Conservation (phyloP, 202 grass and related monocot species). For the Brachypodium distachyon region DNA sequence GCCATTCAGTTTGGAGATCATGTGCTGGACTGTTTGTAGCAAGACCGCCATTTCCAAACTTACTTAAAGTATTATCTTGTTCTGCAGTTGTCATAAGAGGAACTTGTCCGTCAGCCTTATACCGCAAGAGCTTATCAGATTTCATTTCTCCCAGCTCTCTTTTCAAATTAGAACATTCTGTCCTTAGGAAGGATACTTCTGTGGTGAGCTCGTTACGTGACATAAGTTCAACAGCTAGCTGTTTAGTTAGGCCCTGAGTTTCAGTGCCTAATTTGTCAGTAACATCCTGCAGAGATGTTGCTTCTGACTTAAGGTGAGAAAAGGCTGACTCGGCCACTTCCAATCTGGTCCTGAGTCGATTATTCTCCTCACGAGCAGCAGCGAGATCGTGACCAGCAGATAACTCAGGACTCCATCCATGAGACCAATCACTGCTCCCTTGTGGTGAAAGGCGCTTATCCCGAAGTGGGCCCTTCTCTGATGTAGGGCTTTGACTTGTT, state of each 20-base stretch:
- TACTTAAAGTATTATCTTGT: slow-evolving; percentile 12
- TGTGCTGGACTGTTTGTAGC: slow-evolving; percentile 17
- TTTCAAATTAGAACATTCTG: slow-evolving; percentile 77
- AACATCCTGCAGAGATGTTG: slow-evolving; percentile 66
- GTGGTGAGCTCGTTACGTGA: slow-evolving; percentile 65
- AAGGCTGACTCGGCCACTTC: slow-evolving; percentile 85
- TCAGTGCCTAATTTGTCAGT: slow-evolving; percentile 69
- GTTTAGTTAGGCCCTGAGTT: slow-evolving; percentile 59
- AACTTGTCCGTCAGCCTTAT: slow-evolving; percentile 24
- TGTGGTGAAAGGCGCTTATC: slow-evolving; percentile 57
- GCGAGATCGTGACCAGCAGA: slow-evolving; percentile 52
- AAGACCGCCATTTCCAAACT: slow-evolving; percentile 29
- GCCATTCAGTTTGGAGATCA: slow-evolving; percentile 47
- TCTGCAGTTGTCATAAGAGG: not conserved
- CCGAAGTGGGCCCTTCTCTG: slow-evolving; percentile 32
- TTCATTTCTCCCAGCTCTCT: slow-evolving; percentile 68
- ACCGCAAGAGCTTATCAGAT: slow-evolving; percentile 44
- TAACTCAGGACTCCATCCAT: slow-evolving; percentile 64
- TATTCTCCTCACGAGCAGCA: slow-evolving; percentile 73
- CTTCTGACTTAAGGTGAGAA: slow-evolving; percentile 84
- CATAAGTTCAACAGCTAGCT: slow-evolving; percentile 72
- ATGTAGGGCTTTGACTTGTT: slow-evolving; percentile 45
- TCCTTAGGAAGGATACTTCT: slow-evolving; percentile 76
- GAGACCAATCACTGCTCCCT: slow-evolving; percentile 68
- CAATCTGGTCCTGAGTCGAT: slow-evolving; percentile 59